Evolutionary conservation across 108 stramenopile species (phyloP).

Genomic region (Chaetoceros tenuissimus): DNA sequence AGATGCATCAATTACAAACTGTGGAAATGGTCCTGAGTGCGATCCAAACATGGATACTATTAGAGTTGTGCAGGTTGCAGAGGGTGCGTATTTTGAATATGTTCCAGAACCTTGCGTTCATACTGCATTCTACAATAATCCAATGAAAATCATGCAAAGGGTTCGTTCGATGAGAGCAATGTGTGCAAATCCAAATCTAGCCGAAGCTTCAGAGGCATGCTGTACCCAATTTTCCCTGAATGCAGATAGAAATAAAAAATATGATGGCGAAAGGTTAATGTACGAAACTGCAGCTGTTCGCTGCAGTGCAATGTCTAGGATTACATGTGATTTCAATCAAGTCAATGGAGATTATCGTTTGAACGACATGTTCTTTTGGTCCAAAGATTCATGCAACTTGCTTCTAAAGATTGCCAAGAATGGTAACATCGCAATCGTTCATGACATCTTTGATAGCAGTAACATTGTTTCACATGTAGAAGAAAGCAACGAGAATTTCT

Average conservation of each 20-base stretch:
- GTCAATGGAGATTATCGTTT: neutral
- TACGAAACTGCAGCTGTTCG: neutral
- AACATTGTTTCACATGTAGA: conserved; percentile 14
- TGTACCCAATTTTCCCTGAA: neutral
- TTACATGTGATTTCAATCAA: neutral
- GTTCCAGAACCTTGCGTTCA: conserved; percentile 43
- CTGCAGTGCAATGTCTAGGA: neutral
- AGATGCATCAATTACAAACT: conserved; percentile 9
- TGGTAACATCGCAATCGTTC: conserved; percentile 48
- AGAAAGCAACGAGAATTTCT: conserved; percentile 27
- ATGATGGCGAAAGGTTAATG: neutral
- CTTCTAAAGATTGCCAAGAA: conserved; percentile 39
- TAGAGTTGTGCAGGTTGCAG: conserved; percentile 29
- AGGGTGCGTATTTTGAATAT: conserved; percentile 49
- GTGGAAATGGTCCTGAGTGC: conserved; percentile 34
- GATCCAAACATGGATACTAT: conserved; percentile 26
- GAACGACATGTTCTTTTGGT: conserved; percentile 24
- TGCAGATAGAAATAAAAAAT: neutral
- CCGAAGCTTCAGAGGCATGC: conserved; percentile 10
- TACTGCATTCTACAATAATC: conserved; percentile 33
- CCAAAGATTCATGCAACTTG: conserved; percentile 28
- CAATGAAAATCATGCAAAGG: conserved; percentile 12
- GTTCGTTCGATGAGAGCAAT: conserved; percentile 11
- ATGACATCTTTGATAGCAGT: conserved; percentile 22
- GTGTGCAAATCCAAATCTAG: conserved; percentile 8